These are phyloP conservation scores for Spergularia bocconei DNA, from an alignment of 148 eudicot species.

Conservation along the genomic window DNA sequence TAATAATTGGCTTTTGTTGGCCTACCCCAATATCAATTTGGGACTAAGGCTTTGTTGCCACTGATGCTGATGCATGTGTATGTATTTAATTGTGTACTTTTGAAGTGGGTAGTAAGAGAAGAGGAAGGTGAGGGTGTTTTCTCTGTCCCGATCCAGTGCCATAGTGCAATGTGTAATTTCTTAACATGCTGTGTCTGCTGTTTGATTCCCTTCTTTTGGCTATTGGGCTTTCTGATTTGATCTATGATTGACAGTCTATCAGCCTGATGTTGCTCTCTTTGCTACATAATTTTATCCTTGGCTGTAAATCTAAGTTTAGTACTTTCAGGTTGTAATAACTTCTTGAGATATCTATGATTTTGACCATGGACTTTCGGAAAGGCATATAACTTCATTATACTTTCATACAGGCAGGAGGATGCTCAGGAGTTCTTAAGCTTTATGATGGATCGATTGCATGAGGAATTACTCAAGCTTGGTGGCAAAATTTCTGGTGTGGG, in stretches of 20 bases:
- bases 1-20: too few relatives aligned
- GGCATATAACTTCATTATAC: not conserved
- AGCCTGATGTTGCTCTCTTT: not conserved
- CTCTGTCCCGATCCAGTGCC: not conserved
- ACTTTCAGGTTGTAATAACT: not conserved
- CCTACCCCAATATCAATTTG: too few relatives aligned
- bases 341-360: not conserved
- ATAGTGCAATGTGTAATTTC: not conserved
- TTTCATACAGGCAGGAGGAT: conserved; percentile 86
- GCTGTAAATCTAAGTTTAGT: not conserved
- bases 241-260: not conserved
- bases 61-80: too few relatives aligned
- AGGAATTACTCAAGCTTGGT: conserved; percentile 85
- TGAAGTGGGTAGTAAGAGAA: not conserved
- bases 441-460: conserved; percentile 92
- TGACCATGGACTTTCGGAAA: not conserved
- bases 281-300: not conserved
- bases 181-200: not conserved
- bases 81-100: too few relatives aligned
- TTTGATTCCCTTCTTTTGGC: not conserved
- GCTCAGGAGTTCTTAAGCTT: conserved; percentile 96
- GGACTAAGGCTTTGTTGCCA: too few relatives aligned
- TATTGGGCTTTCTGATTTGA: not conserved
- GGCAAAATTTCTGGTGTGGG: conserved; percentile 45
- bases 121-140: not conserved